Conservation (phyloP, 495 filamentous ascomycete species). For the Geoglossum glabrum region DNA sequence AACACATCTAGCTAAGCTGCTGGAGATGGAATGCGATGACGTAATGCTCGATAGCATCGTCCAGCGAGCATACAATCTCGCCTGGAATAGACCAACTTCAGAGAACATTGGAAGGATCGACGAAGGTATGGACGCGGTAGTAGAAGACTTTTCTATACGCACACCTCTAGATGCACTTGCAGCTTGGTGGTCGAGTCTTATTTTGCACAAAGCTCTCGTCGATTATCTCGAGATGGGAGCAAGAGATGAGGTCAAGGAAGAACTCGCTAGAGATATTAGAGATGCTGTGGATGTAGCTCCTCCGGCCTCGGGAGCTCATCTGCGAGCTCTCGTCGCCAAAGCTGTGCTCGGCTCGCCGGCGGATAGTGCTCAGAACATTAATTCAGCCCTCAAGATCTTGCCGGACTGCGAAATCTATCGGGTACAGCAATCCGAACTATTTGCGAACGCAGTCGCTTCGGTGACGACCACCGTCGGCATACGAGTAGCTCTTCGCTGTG, state of each 20-base stretch:
- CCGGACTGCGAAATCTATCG: constrained; percentile 1
- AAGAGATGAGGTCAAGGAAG: constrained; percentile 18
- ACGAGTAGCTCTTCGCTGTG: constrained; percentile 52
- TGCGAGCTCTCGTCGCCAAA: constrained; percentile 57
- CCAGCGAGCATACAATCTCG: constrained; percentile 76
- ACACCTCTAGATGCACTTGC: constrained; percentile 79
- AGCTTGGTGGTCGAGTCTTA: constrained; percentile 69
- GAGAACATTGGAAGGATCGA: constrained; percentile 38
- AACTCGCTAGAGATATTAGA: constrained; percentile 19
- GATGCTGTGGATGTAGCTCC: constrained; percentile 53
- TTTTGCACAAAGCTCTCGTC: constrained; percentile 47
- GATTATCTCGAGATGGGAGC: constrained; percentile 15
- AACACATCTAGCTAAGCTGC: constrained; percentile 48
- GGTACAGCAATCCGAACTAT: constrained; percentile 22
- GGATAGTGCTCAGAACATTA: constrained; percentile 32
- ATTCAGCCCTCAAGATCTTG: constrained; percentile 19
- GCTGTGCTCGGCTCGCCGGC: constrained; percentile 32
- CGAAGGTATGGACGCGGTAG: constrained; percentile 62
- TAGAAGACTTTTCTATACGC: constrained; percentile 69
- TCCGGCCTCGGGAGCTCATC: constrained; percentile 51
- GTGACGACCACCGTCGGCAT: constrained; percentile 38
- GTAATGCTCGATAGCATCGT: constrained; percentile 59
- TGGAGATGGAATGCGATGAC: constrained; percentile 57
- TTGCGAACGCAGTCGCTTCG: background rate
- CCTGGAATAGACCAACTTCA: constrained; percentile 63